phyloP scores from a whole-genome alignment of 2,329 filamentous ascomycete genomes.

The Monilinia vaccinii-corymbosi region DNA sequence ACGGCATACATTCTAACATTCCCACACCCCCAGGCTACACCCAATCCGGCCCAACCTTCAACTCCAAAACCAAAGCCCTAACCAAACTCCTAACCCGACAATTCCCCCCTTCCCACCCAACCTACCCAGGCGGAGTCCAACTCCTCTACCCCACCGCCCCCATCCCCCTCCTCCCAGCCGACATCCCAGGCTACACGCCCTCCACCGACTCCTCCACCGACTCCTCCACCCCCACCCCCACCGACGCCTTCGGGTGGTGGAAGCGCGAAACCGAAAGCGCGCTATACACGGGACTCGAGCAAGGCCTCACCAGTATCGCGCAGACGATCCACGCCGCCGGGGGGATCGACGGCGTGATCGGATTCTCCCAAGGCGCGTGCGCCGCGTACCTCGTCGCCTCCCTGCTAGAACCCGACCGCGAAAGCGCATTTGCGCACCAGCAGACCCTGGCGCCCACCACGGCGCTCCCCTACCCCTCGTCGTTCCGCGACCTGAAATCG shows the following conservation, averaged over 20 bases:
- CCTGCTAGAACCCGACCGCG: conserved; percentile 51
- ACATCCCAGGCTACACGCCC: conserved; percentile 59
- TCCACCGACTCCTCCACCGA: conserved; percentile 32
- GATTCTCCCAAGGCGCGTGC: conserved; percentile 74
- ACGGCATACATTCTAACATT: not conserved
- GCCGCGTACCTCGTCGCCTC: conserved; percentile 63
- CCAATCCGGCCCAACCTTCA: conserved; percentile 79
- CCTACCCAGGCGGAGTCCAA: conserved; percentile 36
- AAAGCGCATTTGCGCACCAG: conserved; percentile 36
- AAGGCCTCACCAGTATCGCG: conserved; percentile 57
- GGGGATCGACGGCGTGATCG: conserved; percentile 68
- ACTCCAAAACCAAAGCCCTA: conserved; percentile 77
- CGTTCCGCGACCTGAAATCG: conserved; percentile 34
- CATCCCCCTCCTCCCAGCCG: conserved; percentile 48
- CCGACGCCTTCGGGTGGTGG: conserved; percentile 75
- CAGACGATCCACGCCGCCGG: conserved; percentile 51
- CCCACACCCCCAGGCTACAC: conserved; percentile 60
- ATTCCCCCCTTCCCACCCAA: conserved; percentile 41
- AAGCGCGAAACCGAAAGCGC: conserved; percentile 53
- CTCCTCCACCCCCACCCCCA: conserved; percentile 33
- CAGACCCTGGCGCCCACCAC: conserved; percentile 22
- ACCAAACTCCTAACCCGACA: conserved; percentile 36
- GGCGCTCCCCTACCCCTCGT: conserved; percentile 43
- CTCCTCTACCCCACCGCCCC: conserved; percentile 65
- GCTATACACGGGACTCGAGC: conserved; percentile 60